Base-by-base conservation (phyloP, 768 basidiomycete species). In the Lentinula lateritia region DNA sequence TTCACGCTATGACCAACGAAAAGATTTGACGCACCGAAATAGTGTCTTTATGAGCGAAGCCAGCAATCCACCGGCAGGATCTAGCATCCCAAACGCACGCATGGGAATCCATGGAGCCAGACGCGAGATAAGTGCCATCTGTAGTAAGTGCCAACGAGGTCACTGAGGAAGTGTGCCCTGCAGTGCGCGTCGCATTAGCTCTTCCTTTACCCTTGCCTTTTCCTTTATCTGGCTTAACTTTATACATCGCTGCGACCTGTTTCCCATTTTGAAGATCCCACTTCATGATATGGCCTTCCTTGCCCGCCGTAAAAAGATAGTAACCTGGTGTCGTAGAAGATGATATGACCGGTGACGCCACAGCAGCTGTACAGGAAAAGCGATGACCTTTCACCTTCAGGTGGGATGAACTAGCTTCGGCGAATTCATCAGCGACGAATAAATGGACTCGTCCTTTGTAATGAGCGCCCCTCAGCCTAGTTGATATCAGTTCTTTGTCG, bases 401-500 rank as follows among this genome's bases (percentile, higher is more conserved):
- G 62, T 79, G 69, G 9, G 80, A 67, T 45, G 73, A 71, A 0
- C 82, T 80, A 7, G 83, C 72, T 64, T 71, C 64, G 2, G 78
- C 68, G 59, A 89, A 80, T 70, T 89, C 78, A 64, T 91, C 86
- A 32, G 90, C 90, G 54, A 96, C 77, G 70, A 89, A 92, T 45
- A 90, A 73, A 73, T 95, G 90, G 7, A 94, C 78, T 73, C 90
- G 95, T 53, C 94, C 95, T 5, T 92, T 87, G 68, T 95, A 87
- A 65, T 95, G 89, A 52, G 94, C 73, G 5, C 96, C 94, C 71
- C 94, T 93, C 64, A 99, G 78, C 60, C 97, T 80, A 18, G 94
- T 82, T 48, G 91, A 91, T 63, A 99, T 92, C 64, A 98, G 79
- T 65, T 98, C 96, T 67, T 85, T 84, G 78, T 99, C 97, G 32